Conservation (phyloP, 2,329 filamentous ascomycete species). For the Calonectria ilicicola region DNA sequence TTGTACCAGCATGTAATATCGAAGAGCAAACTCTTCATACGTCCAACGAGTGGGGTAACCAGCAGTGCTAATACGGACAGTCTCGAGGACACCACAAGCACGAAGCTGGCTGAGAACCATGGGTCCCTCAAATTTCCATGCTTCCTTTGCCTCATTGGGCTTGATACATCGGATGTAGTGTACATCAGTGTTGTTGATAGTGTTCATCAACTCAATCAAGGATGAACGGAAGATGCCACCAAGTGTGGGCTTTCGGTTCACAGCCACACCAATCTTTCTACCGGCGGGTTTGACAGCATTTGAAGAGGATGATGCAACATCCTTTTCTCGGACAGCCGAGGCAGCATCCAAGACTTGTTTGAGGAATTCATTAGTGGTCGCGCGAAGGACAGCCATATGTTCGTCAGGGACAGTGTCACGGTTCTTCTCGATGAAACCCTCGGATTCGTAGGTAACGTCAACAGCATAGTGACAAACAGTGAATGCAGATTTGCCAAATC, state of each 20-base stretch:
- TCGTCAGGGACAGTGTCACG: constrained; percentile 98
- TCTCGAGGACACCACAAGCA: constrained; percentile 98
- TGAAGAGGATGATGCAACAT: constrained; percentile 72
- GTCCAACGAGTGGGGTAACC: constrained; percentile 99
- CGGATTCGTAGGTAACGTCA: constrained; percentile 98
- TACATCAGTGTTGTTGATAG: constrained; percentile 97
- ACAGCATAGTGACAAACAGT: constrained; percentile 98
- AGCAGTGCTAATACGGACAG: constrained; percentile 95
- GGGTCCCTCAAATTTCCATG: constrained; percentile 98
- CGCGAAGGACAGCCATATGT: constrained; percentile 91
- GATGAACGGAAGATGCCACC: constrained; percentile 99
- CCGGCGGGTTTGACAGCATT: constrained; percentile 84
- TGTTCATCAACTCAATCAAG: constrained; percentile 96
- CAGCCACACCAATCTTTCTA: constrained; percentile 89
- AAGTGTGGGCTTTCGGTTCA: constrained; percentile 95
- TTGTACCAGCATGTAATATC: constrained; percentile 98
- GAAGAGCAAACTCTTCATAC: constrained; percentile 96
- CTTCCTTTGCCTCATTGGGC: constrained; percentile 95
- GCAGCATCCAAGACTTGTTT: constrained; percentile 87
- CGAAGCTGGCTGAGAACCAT: constrained; percentile 98
- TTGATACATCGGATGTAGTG: constrained; percentile 99
- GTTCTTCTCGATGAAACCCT: constrained; percentile 99
- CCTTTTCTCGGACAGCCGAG: constrained; percentile 89
- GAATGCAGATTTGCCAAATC: constrained; percentile 97
- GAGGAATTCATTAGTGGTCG: constrained; percentile 87